Base-by-base conservation (phyloP, 164 flowering plant species). In the Umbilicus rupestris region DNA sequence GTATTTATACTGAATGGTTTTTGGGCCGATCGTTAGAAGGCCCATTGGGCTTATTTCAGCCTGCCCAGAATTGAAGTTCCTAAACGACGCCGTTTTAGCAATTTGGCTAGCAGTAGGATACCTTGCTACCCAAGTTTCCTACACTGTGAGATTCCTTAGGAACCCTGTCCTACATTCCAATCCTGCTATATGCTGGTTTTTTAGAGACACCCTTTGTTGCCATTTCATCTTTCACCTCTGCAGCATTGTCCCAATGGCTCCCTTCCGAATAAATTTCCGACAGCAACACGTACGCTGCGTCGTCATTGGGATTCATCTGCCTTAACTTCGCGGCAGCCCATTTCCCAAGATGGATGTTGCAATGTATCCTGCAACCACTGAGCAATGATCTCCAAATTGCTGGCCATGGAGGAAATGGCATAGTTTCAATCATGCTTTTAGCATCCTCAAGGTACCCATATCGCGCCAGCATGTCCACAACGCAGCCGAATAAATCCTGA, bases 381-480 rank as follows among this genome's bases (percentile, higher is more conserved):
- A 85, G 84, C 58, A 85, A 65, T 35, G 87, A 79, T 77, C 84
- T 80, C 79, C 62, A 73, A 59, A 85, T 73, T 11, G 81, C 84
- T 8, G 84, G 81, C 85, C 84, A 80, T 12, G 86, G 81, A n/a
- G 69, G 72, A 71, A 71, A 79, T 0, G 90, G 87, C 87, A 85
- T 83, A 8, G 19, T 66, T 63, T 76, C 76, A 39, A 85, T 78
- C 35, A 80, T 50, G 17, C 37, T 29, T 71, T 74, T 73, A 37
- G 90, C 87, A 46, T 82, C 82, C 39, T 70, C 70, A 47, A 83
- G 79, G 64, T 68, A 70, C 37, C 90, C 90, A 70, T 71, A 69
- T 63, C 90, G 70, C 47, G 87, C 76, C 64, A 79, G 69, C 78
- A 85, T 69, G 75, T 85, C 89, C 49, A 83, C 80, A 15, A 85